phyloP scores from a whole-genome alignment of 805 yeast species.

The Starmerella apis region DNA sequence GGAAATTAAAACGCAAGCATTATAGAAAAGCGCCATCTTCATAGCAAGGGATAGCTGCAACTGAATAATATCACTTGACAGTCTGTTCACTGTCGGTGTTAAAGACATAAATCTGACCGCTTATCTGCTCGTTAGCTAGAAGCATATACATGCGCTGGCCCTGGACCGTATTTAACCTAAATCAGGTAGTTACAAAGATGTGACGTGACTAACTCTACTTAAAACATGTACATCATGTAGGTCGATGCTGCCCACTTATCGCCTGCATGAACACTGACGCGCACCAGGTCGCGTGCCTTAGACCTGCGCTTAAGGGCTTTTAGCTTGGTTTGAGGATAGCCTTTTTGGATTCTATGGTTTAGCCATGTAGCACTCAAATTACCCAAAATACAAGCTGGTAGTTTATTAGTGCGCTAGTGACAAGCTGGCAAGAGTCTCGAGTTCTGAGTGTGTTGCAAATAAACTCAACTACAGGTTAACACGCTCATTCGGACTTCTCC shows the following conservation, averaged over 20 bases:
- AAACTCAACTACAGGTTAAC: background rate
- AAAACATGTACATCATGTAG: background rate
- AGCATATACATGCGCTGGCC: background rate
- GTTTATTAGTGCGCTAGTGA: slow-evolving; percentile 2
- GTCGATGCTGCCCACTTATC: background rate
- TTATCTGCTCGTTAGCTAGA: too few species aligned
- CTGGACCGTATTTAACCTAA: background rate
- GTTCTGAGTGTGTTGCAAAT: background rate
- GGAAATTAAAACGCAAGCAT: background rate
- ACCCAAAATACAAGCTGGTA: background rate
- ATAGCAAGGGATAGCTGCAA: background rate
- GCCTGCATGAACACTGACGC: background rate
- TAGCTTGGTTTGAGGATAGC: slow-evolving; percentile 10
- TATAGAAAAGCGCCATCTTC: background rate
- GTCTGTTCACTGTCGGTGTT: background rate
- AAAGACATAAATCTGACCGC: too few species aligned
- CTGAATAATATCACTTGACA: background rate
- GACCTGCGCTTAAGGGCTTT: slow-evolving; percentile 2
- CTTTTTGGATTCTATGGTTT: background rate
- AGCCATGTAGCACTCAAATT: slow-evolving; percentile 15
- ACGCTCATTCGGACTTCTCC: background rate
- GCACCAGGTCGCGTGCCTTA: background rate
- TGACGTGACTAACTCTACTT: background rate
- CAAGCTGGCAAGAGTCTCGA: background rate
- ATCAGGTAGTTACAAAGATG: background rate